Base-by-base conservation (phyloP, 768 basidiomycete genomes). In the Epithele typhae region DNA sequence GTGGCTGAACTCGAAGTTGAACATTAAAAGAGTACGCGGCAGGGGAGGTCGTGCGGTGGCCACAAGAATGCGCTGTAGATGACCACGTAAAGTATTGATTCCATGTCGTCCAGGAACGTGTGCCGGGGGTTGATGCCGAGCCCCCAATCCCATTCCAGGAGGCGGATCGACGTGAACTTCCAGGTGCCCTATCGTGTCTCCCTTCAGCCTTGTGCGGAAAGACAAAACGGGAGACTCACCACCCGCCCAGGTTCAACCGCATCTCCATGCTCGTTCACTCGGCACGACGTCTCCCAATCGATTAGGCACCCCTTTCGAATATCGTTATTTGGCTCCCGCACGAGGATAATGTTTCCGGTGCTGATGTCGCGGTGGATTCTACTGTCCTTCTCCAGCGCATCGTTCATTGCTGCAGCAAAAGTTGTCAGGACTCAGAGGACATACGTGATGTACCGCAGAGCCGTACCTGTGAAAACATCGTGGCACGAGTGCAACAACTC, bases 71-170 rank as follows among this genome's bases (percentile, higher is more conserved):
- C 33, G 33, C 45, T 32, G 37, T 46, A 52, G 4, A 52, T 24
- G 37, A 46, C 45, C 7, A 52, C 40, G 24, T 47, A 52, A 17
- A 52, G 23, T 19, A 52, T 7, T 2, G 50, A 42, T 25, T 52
- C 50, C 45, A 52, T 38, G 17, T 52, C 50, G 35, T 52, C 50
- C 19, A 39, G 17, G 9, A 52, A 12, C 15, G 45, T 46, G 10
- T 42, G 45, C 27, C 14, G 7, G 8, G 8, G 27, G 8, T 30
- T 14, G 7, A 7, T 14, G 8, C 7, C 27, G 8, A 14, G 27
- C 27, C 14, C 8, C 27, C 27, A 30, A n/a, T n/a, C n/a, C 27
- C 8, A 30, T n/a, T n/a, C n/a, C n/a, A n/a, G n/a, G 34, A 46
- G 18, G 12, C 32, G 44, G n/a, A 36, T 24, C 2, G 49, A 45